A percentile compares a stretch with the other conserved stretches of the same genome.
Evolutionary conservation across 345 rosid species (phyloP).

Genomic region (Ceriops decandra): DNA sequence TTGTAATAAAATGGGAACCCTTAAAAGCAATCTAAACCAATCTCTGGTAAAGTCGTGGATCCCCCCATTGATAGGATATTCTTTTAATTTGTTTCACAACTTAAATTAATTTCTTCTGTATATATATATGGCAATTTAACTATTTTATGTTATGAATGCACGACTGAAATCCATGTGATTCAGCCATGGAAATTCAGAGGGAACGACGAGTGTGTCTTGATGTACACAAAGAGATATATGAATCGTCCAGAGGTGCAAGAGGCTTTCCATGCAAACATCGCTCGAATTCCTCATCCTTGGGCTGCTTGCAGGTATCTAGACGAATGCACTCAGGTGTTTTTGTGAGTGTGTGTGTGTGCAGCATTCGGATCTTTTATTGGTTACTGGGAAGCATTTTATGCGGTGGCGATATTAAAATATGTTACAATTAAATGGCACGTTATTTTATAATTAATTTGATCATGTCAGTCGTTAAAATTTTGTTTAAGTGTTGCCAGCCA

Average conservation of each 20-base stretch:
- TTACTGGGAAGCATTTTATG: too few species aligned
- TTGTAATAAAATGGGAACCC: conserved; percentile 27
- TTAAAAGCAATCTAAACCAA: conserved; percentile 14
- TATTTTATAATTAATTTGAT: too few species aligned
- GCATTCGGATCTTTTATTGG: too few species aligned
- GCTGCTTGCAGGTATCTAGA: conserved; percentile 47
- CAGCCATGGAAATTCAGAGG: conserved; percentile 79
- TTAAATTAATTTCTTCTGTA: too few species aligned
- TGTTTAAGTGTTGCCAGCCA: too few species aligned
- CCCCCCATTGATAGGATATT: not conserved
- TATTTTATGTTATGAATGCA: too few species aligned
- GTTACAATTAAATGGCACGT: too few species aligned
- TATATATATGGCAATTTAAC: too few species aligned
- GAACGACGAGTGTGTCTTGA: conserved; percentile 57
- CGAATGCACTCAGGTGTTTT: not conserved
- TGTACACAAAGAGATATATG: conserved; percentile 51
- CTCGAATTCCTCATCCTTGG: conserved; percentile 41
- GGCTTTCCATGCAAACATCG: conserved; percentile 61
- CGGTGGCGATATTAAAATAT: too few species aligned
- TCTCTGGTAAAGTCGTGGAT: conserved; percentile 24
- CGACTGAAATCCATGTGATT: not conserved
- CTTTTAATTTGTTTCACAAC: too few species aligned
- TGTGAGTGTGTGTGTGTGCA: too few species aligned
- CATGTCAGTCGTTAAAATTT: too few species aligned
- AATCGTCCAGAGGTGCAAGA: conserved; percentile 59